Evolutionary conservation across 371 early-diverging fungal genomes (phyloP), one percentile per base, ranked within the genome.

Genomic region (Thermomucor indicae-seudaticae): DNA sequence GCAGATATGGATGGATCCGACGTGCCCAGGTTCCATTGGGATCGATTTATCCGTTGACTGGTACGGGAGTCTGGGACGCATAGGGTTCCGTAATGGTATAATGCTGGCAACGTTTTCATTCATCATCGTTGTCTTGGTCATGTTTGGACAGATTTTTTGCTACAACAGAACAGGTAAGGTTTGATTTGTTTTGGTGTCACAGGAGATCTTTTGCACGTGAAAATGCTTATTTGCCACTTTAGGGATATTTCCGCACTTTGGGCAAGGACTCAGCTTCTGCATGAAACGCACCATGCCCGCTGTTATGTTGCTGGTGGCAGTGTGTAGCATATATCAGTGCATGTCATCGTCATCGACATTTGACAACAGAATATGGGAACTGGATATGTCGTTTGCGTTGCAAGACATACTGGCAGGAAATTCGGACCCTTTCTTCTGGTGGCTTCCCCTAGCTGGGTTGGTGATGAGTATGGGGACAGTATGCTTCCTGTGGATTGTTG

Each of bases 41-140:
- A 24, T 90, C 4, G 70, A 75, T 22, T 53, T 89, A 23, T 57
- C 64, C 1, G 70, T 89, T 23, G 86, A 89, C 65, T 83, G 75
- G 79, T 89, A 88, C 58, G 85, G 87, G 14, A 85, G 88, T 50
- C 63, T 88, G 29, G 86, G 86, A 39, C 78, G 88, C 17, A 57
- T 84, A 25, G 78, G 88, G 6, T 86, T 85, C 53, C 71, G 91
- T 24, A 83, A 87, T 43, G 82, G 88, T 11, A 85, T 87, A 55
- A 83, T 86, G 43, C 58, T 88, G 23, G 69, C 84, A 11, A 78
- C 83, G 0, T 77, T 88, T 51, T 72, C 86, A 1, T 86, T 84
- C 55, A 64, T 86, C 7, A 79, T 83, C 47, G 85, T 84, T 4
- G 62, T 83, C 16, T 49, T 85, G 49, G 75, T 83, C 4, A 55